A percentile compares a stretch with the other conserved stretches of the same genome.
phyloP scores from a whole-genome alignment of 202 grass and related monocot species.

The Panicum virgatum region DNA sequence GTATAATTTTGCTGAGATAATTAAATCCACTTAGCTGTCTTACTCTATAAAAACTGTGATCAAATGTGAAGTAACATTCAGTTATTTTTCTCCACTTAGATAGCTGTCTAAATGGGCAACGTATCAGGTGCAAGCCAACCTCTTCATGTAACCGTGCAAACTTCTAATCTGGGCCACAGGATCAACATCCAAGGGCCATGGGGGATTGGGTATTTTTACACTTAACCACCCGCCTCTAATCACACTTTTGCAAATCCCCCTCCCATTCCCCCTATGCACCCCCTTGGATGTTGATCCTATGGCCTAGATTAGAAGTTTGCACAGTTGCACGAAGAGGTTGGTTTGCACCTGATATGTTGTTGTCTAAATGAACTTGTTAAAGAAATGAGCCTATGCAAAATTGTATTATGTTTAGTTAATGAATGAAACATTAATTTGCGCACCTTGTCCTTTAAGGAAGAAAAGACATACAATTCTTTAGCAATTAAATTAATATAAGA shows the following conservation, averaged over 20 bases:
- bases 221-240: no score
- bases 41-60: not conserved
- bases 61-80: not conserved
- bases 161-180: no score
- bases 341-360: no score
- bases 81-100: slow-evolving; percentile 26
- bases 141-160: no score
- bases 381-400: slow-evolving; percentile 11
- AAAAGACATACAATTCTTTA: slow-evolving; percentile 11
- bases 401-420: not conserved
- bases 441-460: not conserved
- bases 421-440: not conserved
- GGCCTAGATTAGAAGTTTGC: no score
- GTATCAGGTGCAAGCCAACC: no score
- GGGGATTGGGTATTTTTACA: no score
- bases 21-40: not conserved
- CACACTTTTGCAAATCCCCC: no score
- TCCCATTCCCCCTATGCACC: no score
- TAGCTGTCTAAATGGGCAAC: not conserved
- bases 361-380: not conserved
- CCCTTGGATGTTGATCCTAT: no score
- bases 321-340: no score
- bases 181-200: no score
- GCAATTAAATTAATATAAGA: slow-evolving; percentile 10
- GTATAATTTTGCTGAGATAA: slow-evolving; percentile 2